These are phyloP conservation scores for Trametes maxima DNA, from an alignment of 768 basidiomycete species.

Conservation along the genomic window DNA sequence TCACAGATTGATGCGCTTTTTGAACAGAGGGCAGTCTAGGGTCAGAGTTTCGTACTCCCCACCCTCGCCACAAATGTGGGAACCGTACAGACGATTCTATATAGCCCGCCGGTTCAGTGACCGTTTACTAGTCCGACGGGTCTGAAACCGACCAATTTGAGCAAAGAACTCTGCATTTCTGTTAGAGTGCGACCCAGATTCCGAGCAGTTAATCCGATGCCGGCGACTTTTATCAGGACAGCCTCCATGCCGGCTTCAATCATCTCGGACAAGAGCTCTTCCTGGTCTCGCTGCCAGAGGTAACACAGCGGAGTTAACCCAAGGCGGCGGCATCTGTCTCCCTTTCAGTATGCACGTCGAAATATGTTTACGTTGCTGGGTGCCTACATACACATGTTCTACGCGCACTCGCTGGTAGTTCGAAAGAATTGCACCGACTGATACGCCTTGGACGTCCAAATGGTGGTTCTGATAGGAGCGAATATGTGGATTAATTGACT, in stretches of 20 bases:
- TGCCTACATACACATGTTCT: conserved; percentile 80
- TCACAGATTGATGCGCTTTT: conserved; percentile 70
- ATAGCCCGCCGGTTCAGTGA: neutral
- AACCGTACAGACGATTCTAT: conserved; percentile 81
- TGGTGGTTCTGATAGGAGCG: conserved; percentile 55
- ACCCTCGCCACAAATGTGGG: conserved; percentile 96
- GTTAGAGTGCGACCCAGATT: conserved; percentile 80
- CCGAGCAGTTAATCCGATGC: conserved; percentile 77
- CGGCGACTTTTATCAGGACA: conserved; percentile 93
- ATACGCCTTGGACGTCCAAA: conserved; percentile 83
- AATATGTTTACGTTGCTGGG: neutral
- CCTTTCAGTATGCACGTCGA: neutral
- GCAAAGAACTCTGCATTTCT: conserved; percentile 73
- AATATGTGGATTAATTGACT: neutral
- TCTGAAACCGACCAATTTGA: conserved; percentile 59
- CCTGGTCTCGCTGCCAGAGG: conserved; percentile 93
- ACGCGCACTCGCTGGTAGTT: conserved; percentile 97
- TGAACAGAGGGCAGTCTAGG: conserved; percentile 87
- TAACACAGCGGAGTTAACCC: conserved; percentile 80
- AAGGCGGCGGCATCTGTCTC: conserved; percentile 74
- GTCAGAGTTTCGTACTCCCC: conserved; percentile 98
- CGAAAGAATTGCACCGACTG: conserved; percentile 95
- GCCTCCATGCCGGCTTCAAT: conserved; percentile 75
- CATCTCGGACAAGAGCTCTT: conserved; percentile 87
- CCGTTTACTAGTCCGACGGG: neutral